Percentiles rank a stretch among this genome's conserved stretches.
Evolutionary conservation across 495 filamentous ascomycete species (phyloP).

Genomic region (Pyronema omphalodes): DNA sequence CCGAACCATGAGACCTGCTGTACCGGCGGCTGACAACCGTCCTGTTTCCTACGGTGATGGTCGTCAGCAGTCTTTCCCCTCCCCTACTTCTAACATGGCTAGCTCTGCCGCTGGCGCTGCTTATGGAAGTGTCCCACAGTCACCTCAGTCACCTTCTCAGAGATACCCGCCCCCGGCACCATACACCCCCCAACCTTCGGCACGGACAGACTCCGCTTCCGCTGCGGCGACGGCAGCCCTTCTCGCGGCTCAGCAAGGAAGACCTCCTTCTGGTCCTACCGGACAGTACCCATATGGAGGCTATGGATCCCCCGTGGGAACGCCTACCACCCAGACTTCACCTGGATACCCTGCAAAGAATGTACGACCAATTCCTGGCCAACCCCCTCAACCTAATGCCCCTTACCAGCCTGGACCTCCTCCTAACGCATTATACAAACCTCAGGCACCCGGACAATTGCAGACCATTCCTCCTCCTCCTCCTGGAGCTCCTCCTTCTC

Average conservation of each 20-base stretch:
- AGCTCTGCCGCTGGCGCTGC: conserved; percentile 12
- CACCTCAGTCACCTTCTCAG: conserved; percentile 14
- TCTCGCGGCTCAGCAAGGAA: neutral
- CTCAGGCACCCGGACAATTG: conserved; percentile 15
- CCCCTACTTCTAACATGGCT: neutral
- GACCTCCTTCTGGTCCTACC: neutral
- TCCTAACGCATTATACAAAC: conserved; percentile 8
- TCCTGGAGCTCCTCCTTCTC: neutral
- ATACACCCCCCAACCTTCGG: conserved; percentile 11
- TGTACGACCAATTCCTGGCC: neutral
- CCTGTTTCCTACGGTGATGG: neutral
- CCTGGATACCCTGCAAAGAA: conserved; percentile 21
- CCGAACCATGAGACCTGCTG: neutral
- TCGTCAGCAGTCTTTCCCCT: neutral
- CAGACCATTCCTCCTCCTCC: conserved; percentile 15
- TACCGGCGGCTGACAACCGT: neutral
- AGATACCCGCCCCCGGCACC: conserved; percentile 9
- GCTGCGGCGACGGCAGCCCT: conserved; percentile 19
- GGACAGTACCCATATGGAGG: conserved; percentile 1
- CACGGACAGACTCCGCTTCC: conserved; percentile 15
- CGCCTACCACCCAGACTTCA: conserved; percentile 27
- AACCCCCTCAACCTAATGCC: neutral
- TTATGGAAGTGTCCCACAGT: conserved; percentile 12
- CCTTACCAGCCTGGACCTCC: conserved; percentile 1
- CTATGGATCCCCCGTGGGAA: conserved; percentile 12